A percentile compares a stretch with the other conserved stretches of the same genome.
phyloP scores from a whole-genome alignment of 208 protist species.

The Entamoeba nuttalli region DNA sequence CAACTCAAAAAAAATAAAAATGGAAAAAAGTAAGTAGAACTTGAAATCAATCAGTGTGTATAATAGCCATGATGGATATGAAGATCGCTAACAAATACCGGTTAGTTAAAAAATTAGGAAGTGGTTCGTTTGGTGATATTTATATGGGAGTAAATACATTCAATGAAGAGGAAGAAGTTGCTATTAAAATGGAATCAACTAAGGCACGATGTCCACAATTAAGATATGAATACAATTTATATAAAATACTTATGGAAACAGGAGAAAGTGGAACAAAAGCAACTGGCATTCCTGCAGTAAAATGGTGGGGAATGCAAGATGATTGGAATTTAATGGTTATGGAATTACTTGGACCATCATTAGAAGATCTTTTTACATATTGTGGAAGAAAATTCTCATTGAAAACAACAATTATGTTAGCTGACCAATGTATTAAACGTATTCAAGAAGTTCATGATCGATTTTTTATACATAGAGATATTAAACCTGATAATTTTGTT shows the following conservation, averaged over 20 bases:
- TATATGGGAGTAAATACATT: conserved; percentile 56
- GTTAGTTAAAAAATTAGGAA: background rate
- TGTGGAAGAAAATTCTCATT: conserved; percentile 68
- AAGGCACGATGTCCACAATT: conserved; percentile 78
- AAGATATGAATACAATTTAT: conserved; percentile 83
- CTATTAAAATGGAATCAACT: conserved; percentile 70
- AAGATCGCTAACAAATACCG: background rate
- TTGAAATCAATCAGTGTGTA: background rate
- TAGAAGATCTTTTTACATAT: conserved; percentile 89
- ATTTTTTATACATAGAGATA: conserved; percentile 87
- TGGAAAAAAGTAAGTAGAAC: background rate
- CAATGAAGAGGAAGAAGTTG: conserved; percentile 46
- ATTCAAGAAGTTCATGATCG: conserved; percentile 86
- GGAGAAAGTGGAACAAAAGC: conserved; percentile 39
- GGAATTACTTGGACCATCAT: conserved; percentile 82
- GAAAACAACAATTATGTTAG: conserved; percentile 94
- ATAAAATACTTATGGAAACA: conserved; percentile 50
- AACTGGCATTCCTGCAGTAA: conserved; percentile 77
- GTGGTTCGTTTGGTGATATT: conserved; percentile 64
- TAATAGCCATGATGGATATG: background rate
- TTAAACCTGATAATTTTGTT: conserved; percentile 94
- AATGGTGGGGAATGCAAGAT: conserved; percentile 76
- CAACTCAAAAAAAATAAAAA: no score
- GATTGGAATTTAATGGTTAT: conserved; percentile 96
- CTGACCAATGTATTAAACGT: conserved; percentile 78